Base-by-base conservation (phyloP, 768 basidiomycete genomes). In the Pisolithus orientalis region DNA sequence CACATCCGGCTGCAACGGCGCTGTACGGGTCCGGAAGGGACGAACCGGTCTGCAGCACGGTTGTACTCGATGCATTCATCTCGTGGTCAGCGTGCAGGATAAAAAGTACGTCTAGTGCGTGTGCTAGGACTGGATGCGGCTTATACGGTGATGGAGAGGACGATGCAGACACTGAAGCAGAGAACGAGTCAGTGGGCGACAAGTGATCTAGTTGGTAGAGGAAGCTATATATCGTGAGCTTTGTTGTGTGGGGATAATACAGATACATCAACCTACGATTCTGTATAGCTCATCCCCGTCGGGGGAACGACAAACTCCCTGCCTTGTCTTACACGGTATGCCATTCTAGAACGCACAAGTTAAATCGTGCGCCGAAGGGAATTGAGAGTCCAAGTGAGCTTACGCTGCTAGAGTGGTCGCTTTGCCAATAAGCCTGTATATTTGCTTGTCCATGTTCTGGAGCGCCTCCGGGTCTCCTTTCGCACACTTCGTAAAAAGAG, bases 21-120 rank as follows among this genome's bases (percentile, higher is more conserved):
- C 85, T 87, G 65, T 88, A 95, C 0, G 93, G 93, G 64, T 95
- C 93, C 2, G 92, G 92, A 31, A 95, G 76, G 8, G 93, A 93
- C 55, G 87, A 90, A 9, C 82, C 91, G 0, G 90, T 90, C 63
- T 94, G 93, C 44, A 95, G 72, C 8, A 92, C 90, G 1, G 90
- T 90, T 2, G 92, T 91, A 49, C 84, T 79, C 3, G 84, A 86
- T 13, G 90, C 90, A 58, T 94, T 94, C 60, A 94, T 72, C 63
- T 94, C 94, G 63, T 95, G 93, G 65, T 94, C 91, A 0, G 91
- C 90, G 61, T 92, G 90, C 25, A 94, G 73, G 51, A 94, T 75
- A 75, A 94, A 95, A 24, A 95, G 72, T 16, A 87, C 81, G 62
- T 95, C 93, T 50, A 95, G 75, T 4, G 93, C 93, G 60, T 87